A percentile compares a stretch with the other conserved stretches of the same genome.
Evolutionary conservation across 306 rosid genomes (phyloP).

Genomic region (Cyamopsis tetragonoloba): DNA sequence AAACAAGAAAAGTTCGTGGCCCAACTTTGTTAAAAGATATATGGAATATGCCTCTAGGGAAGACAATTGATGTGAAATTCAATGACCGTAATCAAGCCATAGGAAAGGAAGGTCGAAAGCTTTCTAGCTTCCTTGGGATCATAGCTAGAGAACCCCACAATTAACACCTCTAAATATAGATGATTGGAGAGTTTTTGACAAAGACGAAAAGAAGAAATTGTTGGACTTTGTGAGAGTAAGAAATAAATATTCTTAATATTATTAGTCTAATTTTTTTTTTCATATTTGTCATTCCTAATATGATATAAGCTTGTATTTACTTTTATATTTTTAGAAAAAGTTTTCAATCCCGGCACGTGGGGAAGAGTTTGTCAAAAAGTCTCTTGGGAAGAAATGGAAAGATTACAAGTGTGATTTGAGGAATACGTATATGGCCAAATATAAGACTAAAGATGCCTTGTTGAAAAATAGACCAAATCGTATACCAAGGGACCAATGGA

Average conservation of each 20-base stretch:
- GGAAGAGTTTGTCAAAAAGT: neutral
- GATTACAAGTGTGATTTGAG: slow-evolving; percentile 2
- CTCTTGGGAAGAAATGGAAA: neutral
- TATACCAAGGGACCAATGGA: neutral
- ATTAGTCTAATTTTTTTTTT: neutral
- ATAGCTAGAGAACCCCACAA: neutral
- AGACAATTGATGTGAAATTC: neutral
- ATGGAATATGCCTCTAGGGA: neutral
- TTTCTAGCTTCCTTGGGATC: neutral
- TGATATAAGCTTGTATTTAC: neutral
- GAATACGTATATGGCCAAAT: too few relatives aligned
- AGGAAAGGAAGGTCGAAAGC: neutral
- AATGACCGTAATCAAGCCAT: neutral
- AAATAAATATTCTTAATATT: neutral
- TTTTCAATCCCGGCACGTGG: neutral
- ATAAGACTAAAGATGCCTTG: too few relatives aligned
- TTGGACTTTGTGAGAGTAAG: neutral
- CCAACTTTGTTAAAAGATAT: neutral
- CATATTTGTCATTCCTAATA: neutral
- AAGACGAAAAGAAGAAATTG: neutral
- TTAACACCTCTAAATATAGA: neutral
- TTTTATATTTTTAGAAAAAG: neutral
- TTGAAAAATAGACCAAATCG: neutral
- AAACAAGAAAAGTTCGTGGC: neutral
- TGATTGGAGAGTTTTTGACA: neutral